Conservation (phyloP, 768 basidiomycete genomes). For the Calocybe indica region DNA sequence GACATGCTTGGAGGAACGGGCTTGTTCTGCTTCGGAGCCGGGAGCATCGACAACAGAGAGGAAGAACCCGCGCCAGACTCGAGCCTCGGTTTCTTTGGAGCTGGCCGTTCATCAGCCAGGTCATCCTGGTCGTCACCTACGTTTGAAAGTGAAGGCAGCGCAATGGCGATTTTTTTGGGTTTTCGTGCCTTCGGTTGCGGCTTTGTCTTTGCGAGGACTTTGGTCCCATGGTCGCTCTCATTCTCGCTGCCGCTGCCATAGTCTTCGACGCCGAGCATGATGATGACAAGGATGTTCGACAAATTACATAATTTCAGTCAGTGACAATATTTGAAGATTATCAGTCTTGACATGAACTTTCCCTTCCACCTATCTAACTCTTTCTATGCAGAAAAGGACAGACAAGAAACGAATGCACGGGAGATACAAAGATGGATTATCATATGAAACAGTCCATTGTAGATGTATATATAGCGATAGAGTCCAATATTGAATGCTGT, state of each 20-base stretch:
- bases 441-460: no score
- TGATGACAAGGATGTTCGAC: background rate
- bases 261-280: conserved; percentile 71
- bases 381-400: no score
- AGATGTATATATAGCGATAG: no score
- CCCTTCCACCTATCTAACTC: background rate
- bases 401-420: no score
- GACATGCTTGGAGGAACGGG: conserved; percentile 30
- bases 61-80: conserved; percentile 56
- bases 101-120: conserved; percentile 36
- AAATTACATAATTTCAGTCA: background rate
- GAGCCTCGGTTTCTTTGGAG: conserved; percentile 53
- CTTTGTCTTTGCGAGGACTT: conserved; percentile 20
- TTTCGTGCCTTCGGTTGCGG: conserved; percentile 33
- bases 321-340: no score
- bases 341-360: background rate
- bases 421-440: no score
- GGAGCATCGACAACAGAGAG: conserved; percentile 66
- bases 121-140: conserved; percentile 32
- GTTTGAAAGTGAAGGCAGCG: conserved; percentile 39
- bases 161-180: conserved; percentile 57
- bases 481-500: no score
- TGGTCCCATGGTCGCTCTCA: conserved; percentile 34
- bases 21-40: conserved; percentile 58
- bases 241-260: conserved; percentile 71